Base-by-base conservation (phyloP, 768 basidiomycete genomes). In the Auricularia cornea region DNA sequence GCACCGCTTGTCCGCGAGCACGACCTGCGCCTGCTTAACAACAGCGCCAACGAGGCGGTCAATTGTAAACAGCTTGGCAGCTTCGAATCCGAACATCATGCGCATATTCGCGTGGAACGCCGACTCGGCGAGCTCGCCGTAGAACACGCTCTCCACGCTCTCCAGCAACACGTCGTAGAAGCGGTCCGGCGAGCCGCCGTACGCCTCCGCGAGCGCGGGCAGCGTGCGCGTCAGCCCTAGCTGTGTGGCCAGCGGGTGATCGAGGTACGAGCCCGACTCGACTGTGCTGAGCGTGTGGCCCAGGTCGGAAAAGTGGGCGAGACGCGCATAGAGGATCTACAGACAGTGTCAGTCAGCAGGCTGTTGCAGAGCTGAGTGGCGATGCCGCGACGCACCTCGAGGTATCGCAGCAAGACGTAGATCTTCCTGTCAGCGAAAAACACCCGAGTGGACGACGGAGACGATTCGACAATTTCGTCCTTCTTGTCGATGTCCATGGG, bases 21-120 rank as follows among this genome's bases (percentile, higher is more conserved):
- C 86, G 2, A 87, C 90, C 72, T 97, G 94, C 28, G 92, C 91
- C 81, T 97, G 94, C 78, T 98, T 98, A 73, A 98, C 83, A 60
- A 98, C 83, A 26, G 88, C 87, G 14, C 84, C 87, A 63, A 98
- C 86, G 56, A 97, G 77, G 75, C 95, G 94, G 80, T 99, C 97
- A 70, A 99, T 72, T 1, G 97, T 98, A 75, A 96, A 98, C 40
- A 41, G 41, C 30, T 64, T 57, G 23, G 33, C 31, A n/a, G 63
- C 35, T 31, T 60, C 51, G 12, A 51, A 33, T 31, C 92, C 90
- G 77, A 93, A 94, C 77, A 95, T 90, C 84, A 92, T 92, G 66
- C 97, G 79, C 85, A 98, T 86, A 70, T 93, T 92, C 72, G 98
- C 97, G 73, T 98, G 96, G 69, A 94, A 98, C 26, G 87, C 85